Base-by-base conservation (phyloP, 2,329 filamentous ascomycete species). In the Emergomyces pasteurianus region DNA sequence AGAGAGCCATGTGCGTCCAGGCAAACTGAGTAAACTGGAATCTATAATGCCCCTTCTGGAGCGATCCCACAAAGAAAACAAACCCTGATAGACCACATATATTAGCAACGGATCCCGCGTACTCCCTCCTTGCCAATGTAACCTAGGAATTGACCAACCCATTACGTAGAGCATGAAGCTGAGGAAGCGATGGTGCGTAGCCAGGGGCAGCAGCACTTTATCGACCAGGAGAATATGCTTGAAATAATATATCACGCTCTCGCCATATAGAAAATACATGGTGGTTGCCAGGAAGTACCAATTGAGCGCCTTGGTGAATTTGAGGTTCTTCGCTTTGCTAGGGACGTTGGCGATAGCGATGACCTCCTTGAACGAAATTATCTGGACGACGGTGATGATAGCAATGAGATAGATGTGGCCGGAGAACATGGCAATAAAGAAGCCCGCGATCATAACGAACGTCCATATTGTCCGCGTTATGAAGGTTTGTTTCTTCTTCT, bases 1-100 rank as follows among this genome's bases (percentile, higher is more conserved):
- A 97, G 23, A 99, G 84, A 5, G 95, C 94, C 92, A 99, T 97
- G 75, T 99, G 94, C 16, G 94, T 97, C 94, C 94, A 99, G 59
- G 92, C 94, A 71, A 97, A 99, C 76, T 99, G 94, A 64, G 92
- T 96, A 77, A 99, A 99, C 76, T 99, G 94, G 78, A 99, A 97
- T 74, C 88, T 90, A 80, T 97, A 96, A 77, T 97, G 89, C 49
- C 92, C 92, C 67, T 95, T 92, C 75, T 96, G 90, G 60, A 99
- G 83, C 9, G 92, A 95, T 55, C 85, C 88, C 69, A 99, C 94
- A 73, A 99, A 99, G 80, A 96, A 97, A 67, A 99, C 90, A 77
- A 99, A 99, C 63, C 94, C 91, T 95, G 66, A 1, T 95, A 66
- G 0, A 18, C 5, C 23, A 57, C 26, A 50, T 38, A 50, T 26